phyloP scores from a whole-genome alignment of 805 yeast species.

The Ogataea nitratoaversa region DNA sequence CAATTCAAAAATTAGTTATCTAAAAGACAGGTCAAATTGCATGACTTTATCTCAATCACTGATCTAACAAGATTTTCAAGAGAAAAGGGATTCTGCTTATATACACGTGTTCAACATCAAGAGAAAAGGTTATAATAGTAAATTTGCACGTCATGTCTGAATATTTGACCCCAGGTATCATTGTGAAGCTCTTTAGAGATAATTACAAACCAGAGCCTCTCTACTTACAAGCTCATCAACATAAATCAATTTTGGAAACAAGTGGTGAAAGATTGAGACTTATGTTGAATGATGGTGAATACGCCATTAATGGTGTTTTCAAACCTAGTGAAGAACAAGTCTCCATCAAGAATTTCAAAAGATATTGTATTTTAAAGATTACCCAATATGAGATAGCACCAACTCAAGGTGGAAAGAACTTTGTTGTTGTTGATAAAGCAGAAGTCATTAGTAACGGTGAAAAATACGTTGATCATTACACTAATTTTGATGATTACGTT shows the following conservation, averaged over 20 bases:
- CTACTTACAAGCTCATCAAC: constrained; percentile 29
- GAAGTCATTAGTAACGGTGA: constrained; percentile 33
- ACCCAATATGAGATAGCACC: constrained; percentile 22
- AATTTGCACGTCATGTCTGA: constrained; percentile 10
- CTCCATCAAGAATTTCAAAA: constrained; percentile 24
- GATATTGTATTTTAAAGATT: constrained; percentile 22
- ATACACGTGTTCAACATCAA: no score
- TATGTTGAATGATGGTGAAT: constrained; percentile 51
- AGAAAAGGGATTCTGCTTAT: neutral
- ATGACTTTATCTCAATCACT: no score
- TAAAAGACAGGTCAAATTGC: no score
- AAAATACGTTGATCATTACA: constrained; percentile 21
- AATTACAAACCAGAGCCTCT: constrained; percentile 18
- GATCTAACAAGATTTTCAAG: neutral
- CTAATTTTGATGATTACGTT: constrained; percentile 51
- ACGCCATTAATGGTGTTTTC: constrained; percentile 47
- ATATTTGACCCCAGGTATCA: constrained; percentile 19
- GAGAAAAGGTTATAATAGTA: neutral
- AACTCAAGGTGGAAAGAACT: constrained; percentile 25
- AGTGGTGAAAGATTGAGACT: constrained; percentile 40
- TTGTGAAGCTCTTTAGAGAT: constrained; percentile 21
- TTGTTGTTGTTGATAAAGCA: constrained; percentile 25
- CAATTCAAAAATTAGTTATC: no score
- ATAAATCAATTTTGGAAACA: constrained; percentile 32
- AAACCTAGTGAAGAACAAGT: constrained; percentile 39